A percentile compares a stretch with the other conserved stretches of the same genome.
Conservation (phyloP, 441 rosid species). For the Daphne laureola region DNA sequence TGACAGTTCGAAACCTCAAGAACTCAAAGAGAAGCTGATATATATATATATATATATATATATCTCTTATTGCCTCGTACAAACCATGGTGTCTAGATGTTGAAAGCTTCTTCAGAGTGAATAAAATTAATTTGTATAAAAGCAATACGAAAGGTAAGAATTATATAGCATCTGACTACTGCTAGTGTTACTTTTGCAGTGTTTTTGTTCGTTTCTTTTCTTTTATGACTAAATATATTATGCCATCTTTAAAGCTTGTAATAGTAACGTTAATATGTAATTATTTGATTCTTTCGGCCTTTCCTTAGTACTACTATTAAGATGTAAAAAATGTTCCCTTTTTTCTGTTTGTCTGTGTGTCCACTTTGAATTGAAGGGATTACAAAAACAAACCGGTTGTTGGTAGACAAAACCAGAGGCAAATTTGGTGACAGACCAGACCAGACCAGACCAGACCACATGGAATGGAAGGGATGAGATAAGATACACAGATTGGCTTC, state of each 20-base stretch:
- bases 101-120: slow-evolving; percentile 16
- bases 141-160: slow-evolving; percentile 12
- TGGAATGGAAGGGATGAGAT: too few species aligned
- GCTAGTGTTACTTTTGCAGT: slow-evolving; percentile 6
- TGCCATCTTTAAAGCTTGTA: slow-evolving; percentile 8
- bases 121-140: slow-evolving; percentile 38
- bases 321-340: too few species aligned
- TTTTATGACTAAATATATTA: neutral
- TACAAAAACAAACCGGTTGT: too few species aligned
- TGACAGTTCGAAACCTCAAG: slow-evolving; percentile 61
- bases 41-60: too few species aligned
- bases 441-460: too few species aligned
- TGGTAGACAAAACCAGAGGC: too few species aligned
- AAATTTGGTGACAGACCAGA: too few species aligned
- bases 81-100: slow-evolving; percentile 13
- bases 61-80: slow-evolving; percentile 10
- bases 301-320: too few species aligned
- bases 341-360: too few species aligned
- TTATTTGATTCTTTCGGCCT: slow-evolving; percentile 13
- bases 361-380: too few species aligned
- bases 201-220: slow-evolving; percentile 6
- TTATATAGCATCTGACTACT: slow-evolving; percentile 15
- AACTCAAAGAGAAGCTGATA: slow-evolving; percentile 40
- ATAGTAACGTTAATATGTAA: slow-evolving; percentile 12
- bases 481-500: too few species aligned